Base-by-base conservation (phyloP, 345 rosid species). In the Populus pruinosa region DNA sequence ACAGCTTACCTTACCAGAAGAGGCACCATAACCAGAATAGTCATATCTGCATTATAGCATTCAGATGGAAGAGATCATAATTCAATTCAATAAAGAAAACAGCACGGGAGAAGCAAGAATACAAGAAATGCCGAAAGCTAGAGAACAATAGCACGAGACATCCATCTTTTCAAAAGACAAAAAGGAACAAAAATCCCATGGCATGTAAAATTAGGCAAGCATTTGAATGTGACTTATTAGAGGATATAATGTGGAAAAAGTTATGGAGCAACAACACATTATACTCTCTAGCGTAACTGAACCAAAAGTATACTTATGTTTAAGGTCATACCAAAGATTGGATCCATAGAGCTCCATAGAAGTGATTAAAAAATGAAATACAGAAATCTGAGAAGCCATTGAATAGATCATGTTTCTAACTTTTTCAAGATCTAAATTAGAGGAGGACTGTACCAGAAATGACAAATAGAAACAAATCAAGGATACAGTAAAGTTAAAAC, bases 11-110 rank as follows among this genome's bases (percentile, higher is more conserved):
- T 91, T 94, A 75, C 98, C 99, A 7, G 95, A 84, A 36, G 99
- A 96, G 23, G 96, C 96, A 74, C 99, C 98, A 84, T 96, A 96
- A 33, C 99, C 99, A 61, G 99, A 94, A 89, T 96, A 96, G 82
- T 96, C 99, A 76, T 96, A 96, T 79, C 99, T 92, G 93, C 82
- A 84, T 55, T 59, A 64, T 64, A 73, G 74, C 50, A 77, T 62
- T 63, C 27, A 74, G 69, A 71, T 71, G n/a, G 75, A 29, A 27
- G 68, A 77, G 71, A 80, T 74, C 72, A 80, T n/a, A 63, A 41
- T 23, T 43, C 39, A 73, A 67, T 23, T 44, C 72, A 44, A 65
- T 20, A 73, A 36, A 65, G 69, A 66, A 73, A 75, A 70, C n/a
- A 20, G 25, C 50, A 2, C 20, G 12, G 23, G 21, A 27, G 29